Conservation (phyloP, 495 filamentous ascomycete genomes). For the Aspergillus wentii region DNA sequence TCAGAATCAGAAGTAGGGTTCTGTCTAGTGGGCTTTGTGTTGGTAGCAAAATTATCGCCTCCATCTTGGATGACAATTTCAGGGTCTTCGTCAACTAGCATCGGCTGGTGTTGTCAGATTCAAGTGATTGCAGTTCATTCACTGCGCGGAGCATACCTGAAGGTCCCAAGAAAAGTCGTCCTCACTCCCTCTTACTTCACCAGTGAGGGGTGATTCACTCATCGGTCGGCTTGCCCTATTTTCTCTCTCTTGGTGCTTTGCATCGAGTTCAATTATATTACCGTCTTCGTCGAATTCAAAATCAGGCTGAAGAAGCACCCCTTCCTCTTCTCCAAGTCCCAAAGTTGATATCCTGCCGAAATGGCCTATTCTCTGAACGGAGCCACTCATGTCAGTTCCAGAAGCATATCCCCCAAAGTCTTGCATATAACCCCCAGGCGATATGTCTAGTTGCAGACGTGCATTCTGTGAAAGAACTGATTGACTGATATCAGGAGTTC, state of each 20-base stretch:
- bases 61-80: slow-evolving; percentile 2
- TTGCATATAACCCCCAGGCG: slow-evolving; percentile 22
- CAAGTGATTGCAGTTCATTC: slow-evolving; percentile 2
- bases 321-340: slow-evolving; percentile 38
- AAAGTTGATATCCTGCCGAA: slow-evolving; percentile 11
- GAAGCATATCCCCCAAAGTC: slow-evolving; percentile 16
- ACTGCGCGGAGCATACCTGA: slow-evolving; percentile 17
- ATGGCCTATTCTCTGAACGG: slow-evolving; percentile 17
- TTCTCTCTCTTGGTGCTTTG: not conserved
- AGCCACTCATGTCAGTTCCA: slow-evolving; percentile 14
- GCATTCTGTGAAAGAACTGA: slow-evolving; percentile 21
- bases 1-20: slow-evolving; percentile 1
- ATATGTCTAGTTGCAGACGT: slow-evolving; percentile 27
- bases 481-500: slow-evolving; percentile 24
- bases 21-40: not conserved
- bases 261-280: slow-evolving; percentile 43
- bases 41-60: not conserved
- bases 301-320: slow-evolving; percentile 54
- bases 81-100: slow-evolving; percentile 9
- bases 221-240: slow-evolving; percentile 8
- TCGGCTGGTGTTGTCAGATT: slow-evolving; percentile 3
- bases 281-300: slow-evolving; percentile 64
- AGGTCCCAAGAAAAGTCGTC: slow-evolving; percentile 11
- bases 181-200: slow-evolving; percentile 9
- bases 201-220: slow-evolving; percentile 21